phyloP scores from a whole-genome alignment of 805 yeast genomes.

The Saturnispora kantuleensis region DNA sequence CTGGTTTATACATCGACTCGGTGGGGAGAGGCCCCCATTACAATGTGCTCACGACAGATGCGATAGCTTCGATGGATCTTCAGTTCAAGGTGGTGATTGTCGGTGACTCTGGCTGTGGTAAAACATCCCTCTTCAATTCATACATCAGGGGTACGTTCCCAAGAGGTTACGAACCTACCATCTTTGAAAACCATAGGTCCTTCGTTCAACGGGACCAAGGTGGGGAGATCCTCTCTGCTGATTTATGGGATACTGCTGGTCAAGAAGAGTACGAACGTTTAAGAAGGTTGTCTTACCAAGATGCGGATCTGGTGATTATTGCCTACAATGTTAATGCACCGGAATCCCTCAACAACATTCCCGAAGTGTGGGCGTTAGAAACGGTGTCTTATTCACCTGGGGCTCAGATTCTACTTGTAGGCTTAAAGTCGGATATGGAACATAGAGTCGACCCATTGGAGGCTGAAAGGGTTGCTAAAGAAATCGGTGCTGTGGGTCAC shows the following conservation, averaged over 20 bases:
- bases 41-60: slow-evolving; percentile 27
- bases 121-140: slow-evolving; percentile 88
- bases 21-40: slow-evolving; percentile 18
- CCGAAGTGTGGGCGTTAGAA: slow-evolving; percentile 84
- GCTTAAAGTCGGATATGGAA: slow-evolving; percentile 67
- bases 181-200: slow-evolving; percentile 87
- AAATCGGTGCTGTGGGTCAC: slow-evolving; percentile 61
- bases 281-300: slow-evolving; percentile 81
- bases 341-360: slow-evolving; percentile 59
- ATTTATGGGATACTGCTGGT: slow-evolving; percentile 95
- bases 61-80: slow-evolving; percentile 16
- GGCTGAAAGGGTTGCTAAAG: slow-evolving; percentile 23
- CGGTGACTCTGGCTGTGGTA: slow-evolving; percentile 99
- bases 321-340: slow-evolving; percentile 64
- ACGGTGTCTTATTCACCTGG: slow-evolving; percentile 74
- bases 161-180: slow-evolving; percentile 95
- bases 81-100: slow-evolving; percentile 62
- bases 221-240: slow-evolving; percentile 65
- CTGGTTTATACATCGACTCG: slow-evolving; percentile 3
- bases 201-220: slow-evolving; percentile 84
- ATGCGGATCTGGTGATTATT: slow-evolving; percentile 61
- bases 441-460: slow-evolving; percentile 18
- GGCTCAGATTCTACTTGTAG: slow-evolving; percentile 70
- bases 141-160: slow-evolving; percentile 95
- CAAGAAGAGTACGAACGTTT: slow-evolving; percentile 86